These are phyloP conservation scores for Coccomyxa subellipsoidea DNA, from an alignment of 163 green algal species.

Conservation along the genomic window DNA sequence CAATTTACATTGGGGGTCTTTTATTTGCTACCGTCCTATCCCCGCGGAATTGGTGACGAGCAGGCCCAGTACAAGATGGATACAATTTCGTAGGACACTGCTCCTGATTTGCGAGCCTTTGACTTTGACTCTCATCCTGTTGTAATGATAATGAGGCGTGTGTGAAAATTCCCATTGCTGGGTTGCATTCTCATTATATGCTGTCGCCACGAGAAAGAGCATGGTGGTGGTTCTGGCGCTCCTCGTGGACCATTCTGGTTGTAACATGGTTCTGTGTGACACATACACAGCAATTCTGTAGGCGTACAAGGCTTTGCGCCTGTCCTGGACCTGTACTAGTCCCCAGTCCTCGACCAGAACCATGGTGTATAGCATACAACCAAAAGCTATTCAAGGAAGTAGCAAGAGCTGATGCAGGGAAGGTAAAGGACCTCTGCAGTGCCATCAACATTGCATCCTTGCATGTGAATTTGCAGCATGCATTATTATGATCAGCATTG, in stretches of 20 bases:
- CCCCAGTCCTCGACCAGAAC: neutral
- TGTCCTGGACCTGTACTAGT: constrained; percentile 1
- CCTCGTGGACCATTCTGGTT: neutral
- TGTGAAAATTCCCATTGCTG: neutral
- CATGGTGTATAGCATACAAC: neutral
- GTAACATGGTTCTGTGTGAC: neutral
- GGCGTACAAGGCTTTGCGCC: neutral
- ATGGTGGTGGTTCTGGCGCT: neutral
- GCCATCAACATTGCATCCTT: neutral
- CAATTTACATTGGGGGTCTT: too few relatives aligned
- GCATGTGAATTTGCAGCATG: neutral
- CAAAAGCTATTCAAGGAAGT: neutral
- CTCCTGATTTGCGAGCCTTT: too few relatives aligned
- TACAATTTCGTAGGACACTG: too few relatives aligned
- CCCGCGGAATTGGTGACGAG: too few relatives aligned
- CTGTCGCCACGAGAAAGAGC: neutral
- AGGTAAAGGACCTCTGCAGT: neutral
- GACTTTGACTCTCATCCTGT: too few relatives aligned
- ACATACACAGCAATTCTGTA: neutral
- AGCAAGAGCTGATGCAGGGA: neutral
- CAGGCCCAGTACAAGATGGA: too few relatives aligned
- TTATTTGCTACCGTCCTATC: too few relatives aligned
- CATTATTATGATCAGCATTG: neutral
- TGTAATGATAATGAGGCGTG: neutral
- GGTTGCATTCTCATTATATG: neutral